Evolutionary conservation across 768 basidiomycete species (phyloP).

Genomic region (Kwoniella europaea): DNA sequence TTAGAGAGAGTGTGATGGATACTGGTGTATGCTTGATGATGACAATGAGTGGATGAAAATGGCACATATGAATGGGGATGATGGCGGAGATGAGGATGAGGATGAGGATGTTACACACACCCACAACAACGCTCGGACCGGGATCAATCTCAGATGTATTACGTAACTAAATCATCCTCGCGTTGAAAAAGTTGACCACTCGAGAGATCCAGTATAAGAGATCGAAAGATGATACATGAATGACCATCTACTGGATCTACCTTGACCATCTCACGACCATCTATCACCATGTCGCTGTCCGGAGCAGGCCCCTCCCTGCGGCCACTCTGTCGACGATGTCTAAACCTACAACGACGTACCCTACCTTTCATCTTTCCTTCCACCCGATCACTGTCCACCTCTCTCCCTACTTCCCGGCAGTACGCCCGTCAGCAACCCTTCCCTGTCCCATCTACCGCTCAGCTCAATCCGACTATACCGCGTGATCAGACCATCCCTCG

Average conservation of each 20-base stretch:
- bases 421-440: background rate
- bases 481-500: background rate
- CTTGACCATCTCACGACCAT: background rate
- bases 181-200: background rate
- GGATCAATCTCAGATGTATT: background rate
- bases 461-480: constrained; percentile 13
- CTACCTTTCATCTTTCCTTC: background rate
- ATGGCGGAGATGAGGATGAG: background rate
- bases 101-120: background rate
- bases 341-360: background rate
- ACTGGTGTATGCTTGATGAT: background rate
- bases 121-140: background rate
- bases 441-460: background rate
- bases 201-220: background rate
- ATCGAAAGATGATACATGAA: background rate
- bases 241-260: background rate
- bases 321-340: constrained; percentile 3
- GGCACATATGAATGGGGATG: background rate
- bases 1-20: background rate
- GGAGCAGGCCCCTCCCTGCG: constrained; percentile 16
- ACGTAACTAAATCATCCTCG: background rate
- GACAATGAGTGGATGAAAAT: background rate
- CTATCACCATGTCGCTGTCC: constrained; percentile 14
- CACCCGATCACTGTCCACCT: background rate
- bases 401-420: background rate